phyloP scores from a whole-genome alignment of 768 basidiomycete genomes.

The Filobasidium wieringae region DNA sequence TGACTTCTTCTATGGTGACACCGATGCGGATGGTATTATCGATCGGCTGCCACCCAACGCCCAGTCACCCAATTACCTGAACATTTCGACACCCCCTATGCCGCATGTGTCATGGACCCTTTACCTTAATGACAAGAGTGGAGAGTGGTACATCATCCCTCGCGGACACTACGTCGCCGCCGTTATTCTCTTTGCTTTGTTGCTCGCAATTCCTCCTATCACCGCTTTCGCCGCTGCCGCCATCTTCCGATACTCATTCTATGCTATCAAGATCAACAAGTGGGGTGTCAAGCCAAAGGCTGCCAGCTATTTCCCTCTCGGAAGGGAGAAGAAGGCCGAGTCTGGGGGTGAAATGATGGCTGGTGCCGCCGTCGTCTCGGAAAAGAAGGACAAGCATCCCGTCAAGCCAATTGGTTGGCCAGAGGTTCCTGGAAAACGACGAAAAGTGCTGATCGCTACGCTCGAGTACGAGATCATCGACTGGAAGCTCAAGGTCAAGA shows the following conservation, averaged over 20 bases:
- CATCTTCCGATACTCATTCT: constrained; percentile 91
- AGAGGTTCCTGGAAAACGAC: constrained; percentile 76
- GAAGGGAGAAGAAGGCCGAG: constrained; percentile 59
- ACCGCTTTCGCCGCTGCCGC: constrained; percentile 70
- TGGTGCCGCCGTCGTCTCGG: constrained; percentile 44
- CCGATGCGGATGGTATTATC: constrained; percentile 72
- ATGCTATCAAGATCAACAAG: constrained; percentile 86
- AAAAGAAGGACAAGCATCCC: constrained; percentile 57
- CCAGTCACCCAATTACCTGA: constrained; percentile 67
- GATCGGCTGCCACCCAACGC: constrained; percentile 81
- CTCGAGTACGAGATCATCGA: constrained; percentile 94
- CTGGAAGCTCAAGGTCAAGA: constrained; percentile 96
- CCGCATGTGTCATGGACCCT: constrained; percentile 84
- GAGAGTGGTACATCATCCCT: constrained; percentile 68
- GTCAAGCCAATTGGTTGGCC: constrained; percentile 91
- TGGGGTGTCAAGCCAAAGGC: constrained; percentile 66
- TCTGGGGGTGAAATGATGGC: constrained; percentile 27
- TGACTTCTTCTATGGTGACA: constrained; percentile 84
- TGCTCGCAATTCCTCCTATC: constrained; percentile 68
- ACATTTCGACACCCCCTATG: constrained; percentile 78
- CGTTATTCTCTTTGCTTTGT: constrained; percentile 74
- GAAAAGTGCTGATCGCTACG: constrained; percentile 82
- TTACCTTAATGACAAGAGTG: constrained; percentile 60
- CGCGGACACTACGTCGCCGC: constrained; percentile 70
- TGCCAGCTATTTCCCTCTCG: constrained; percentile 73